Conservation (phyloP, 1,139 yeast genomes). For the Pichia kudriavzevii region DNA sequence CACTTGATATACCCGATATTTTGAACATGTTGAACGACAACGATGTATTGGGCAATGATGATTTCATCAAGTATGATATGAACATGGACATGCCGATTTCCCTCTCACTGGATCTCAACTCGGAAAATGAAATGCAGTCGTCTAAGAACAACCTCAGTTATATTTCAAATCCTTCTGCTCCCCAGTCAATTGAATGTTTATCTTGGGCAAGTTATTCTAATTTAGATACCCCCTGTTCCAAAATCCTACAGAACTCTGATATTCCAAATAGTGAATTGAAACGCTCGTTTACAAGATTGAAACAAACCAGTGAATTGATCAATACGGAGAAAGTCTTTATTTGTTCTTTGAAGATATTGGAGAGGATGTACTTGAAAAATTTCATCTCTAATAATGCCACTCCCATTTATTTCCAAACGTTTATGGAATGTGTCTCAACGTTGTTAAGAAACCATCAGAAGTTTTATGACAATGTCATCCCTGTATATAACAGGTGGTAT, state of each 20-base stretch:
- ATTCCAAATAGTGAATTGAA: constrained; percentile 8
- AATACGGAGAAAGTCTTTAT: constrained; percentile 42
- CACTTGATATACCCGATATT: no score
- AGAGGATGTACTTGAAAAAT: constrained; percentile 33
- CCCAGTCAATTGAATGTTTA: not conserved
- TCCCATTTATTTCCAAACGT: constrained; percentile 27
- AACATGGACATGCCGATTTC: no score
- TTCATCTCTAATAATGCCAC: constrained; percentile 23
- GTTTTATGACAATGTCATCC: constrained; percentile 22
- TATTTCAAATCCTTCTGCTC: no score
- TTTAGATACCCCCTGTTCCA: constrained; percentile 10
- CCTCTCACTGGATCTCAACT: no score
- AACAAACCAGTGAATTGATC: constrained; percentile 39
- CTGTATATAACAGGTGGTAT: constrained; percentile 17
- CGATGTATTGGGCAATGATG: no score
- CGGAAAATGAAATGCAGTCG: no score
- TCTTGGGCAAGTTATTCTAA: constrained; percentile 8
- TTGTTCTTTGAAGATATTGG: constrained; percentile 35
- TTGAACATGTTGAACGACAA: no score
- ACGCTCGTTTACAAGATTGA: constrained; percentile 28
- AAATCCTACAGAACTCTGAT: constrained; percentile 3
- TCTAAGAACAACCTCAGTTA: not conserved
- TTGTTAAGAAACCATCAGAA: constrained; percentile 28
- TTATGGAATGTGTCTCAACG: constrained; percentile 23
- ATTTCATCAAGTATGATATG: no score